A percentile compares a stretch with the other conserved stretches of the same genome.
Conservation (phyloP, 345 rosid genomes). For the Boechera stricta region DNA sequence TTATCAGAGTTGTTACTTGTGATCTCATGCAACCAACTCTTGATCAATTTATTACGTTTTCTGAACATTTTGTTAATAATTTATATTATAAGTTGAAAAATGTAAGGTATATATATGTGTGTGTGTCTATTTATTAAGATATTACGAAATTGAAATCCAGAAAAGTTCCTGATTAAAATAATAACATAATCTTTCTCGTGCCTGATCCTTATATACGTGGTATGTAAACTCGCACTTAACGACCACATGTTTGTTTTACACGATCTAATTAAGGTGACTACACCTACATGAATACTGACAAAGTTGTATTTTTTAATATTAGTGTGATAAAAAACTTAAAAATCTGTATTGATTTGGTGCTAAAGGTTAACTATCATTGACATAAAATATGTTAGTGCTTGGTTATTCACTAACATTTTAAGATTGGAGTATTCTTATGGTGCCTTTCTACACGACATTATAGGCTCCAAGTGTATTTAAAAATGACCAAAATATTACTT, state of each 20-base stretch:
- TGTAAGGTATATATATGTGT: too few relatives aligned
- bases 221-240: conserved; percentile 31
- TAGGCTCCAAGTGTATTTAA: conserved; percentile 25
- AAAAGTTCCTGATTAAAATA: neutral
- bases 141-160: neutral
- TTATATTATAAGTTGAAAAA: too few relatives aligned
- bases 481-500: conserved; percentile 20
- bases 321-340: neutral
- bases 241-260: conserved; percentile 23
- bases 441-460: conserved; percentile 32
- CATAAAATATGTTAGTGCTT: conserved; percentile 25
- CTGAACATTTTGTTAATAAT: too few relatives aligned
- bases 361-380: neutral
- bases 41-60: too few relatives aligned
- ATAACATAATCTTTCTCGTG: neutral
- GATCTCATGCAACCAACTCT: neutral
- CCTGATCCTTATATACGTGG: conserved; percentile 17
- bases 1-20: neutral
- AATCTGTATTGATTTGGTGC: conserved; percentile 6
- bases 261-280: conserved; percentile 11
- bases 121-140: too few relatives aligned
- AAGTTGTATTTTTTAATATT: neutral
- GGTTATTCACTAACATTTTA: conserved; percentile 15
- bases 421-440: neutral
- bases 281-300: conserved; percentile 16